Conservation (phyloP, 306 rosid genomes). For the Trifolium subterraneum region DNA sequence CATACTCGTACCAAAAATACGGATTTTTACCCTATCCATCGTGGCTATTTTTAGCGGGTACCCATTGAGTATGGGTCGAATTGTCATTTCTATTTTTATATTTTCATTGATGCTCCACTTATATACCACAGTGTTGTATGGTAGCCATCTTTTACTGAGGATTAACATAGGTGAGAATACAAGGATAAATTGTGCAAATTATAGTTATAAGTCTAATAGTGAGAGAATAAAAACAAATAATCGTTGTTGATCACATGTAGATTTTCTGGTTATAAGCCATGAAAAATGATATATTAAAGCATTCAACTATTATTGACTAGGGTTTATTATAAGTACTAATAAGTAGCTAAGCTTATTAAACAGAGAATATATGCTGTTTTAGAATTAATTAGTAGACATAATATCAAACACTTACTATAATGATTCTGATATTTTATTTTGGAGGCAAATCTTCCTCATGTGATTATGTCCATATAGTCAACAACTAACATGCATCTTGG, state of each 20-base stretch:
- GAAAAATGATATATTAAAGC: constrained; percentile 22
- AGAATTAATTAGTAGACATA: constrained; percentile 36
- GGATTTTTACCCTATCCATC: no score
- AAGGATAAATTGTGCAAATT: neutral
- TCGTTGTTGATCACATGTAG: constrained; percentile 20
- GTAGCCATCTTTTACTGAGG: no score
- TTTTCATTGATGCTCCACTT: no score
- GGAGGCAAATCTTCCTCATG: neutral
- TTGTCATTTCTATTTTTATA: no score
- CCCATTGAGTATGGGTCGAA: no score
- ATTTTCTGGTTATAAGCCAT: constrained; percentile 4
- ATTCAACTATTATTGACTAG: constrained; percentile 4
- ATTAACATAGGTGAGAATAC: no score
- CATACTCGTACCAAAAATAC: no score
- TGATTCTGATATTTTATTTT: neutral
- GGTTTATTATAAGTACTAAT: neutral
- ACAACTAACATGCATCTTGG: neutral
- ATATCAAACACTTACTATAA: neutral
- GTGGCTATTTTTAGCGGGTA: no score
- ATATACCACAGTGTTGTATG: no score
- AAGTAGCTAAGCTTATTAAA: neutral
- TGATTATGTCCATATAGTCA: neutral
- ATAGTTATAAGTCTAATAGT: neutral
- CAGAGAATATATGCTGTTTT: constrained; percentile 39
- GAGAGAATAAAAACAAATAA: neutral